These are phyloP conservation scores for Fraxinus sp. DNA, from an alignment of 305 asterid genomes.

Conservation along the genomic window DNA sequence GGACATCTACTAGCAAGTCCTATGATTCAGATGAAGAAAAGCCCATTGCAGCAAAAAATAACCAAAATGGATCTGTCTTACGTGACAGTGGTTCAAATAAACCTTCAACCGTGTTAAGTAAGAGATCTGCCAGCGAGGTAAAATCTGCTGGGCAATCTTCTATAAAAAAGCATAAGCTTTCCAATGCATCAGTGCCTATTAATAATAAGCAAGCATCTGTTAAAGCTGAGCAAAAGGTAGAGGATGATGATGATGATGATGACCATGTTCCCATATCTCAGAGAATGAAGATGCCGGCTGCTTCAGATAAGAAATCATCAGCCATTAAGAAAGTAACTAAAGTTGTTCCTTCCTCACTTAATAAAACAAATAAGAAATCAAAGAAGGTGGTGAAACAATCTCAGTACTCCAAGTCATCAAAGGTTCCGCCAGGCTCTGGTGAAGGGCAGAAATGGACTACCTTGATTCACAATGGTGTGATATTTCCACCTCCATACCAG, in stretches of 20 bases:
- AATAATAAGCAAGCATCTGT: constrained; percentile 28
- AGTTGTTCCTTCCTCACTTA: constrained; percentile 42
- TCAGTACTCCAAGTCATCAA: constrained; percentile 73
- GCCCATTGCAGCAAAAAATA: constrained; percentile 36
- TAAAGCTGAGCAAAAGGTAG: constrained; percentile 39
- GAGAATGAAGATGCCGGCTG: constrained; percentile 57
- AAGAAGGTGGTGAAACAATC: constrained; percentile 57
- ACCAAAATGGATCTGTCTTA: constrained; percentile 42
- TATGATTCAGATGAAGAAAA: constrained; percentile 46
- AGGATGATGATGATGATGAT: constrained; percentile 49
- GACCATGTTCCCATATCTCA: constrained; percentile 74
- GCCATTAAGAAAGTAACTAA: constrained; percentile 42
- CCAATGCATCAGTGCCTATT: constrained; percentile 24
- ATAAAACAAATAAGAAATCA: constrained; percentile 46
- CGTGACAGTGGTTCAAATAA: neutral
- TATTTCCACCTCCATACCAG: constrained; percentile 91
- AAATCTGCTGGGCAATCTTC: constrained; percentile 34
- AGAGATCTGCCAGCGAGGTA: constrained; percentile 39
- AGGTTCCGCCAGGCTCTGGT: constrained; percentile 83
- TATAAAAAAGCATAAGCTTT: constrained; percentile 44
- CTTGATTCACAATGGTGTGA: constrained; percentile 89
- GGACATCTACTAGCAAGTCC: constrained; percentile 44
- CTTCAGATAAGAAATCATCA: constrained; percentile 51
- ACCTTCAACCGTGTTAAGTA: constrained; percentile 35
- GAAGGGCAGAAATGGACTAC: constrained; percentile 98